Base-by-base conservation (phyloP, 805 yeast species). In the Hanseniaspora lachancei region DNA sequence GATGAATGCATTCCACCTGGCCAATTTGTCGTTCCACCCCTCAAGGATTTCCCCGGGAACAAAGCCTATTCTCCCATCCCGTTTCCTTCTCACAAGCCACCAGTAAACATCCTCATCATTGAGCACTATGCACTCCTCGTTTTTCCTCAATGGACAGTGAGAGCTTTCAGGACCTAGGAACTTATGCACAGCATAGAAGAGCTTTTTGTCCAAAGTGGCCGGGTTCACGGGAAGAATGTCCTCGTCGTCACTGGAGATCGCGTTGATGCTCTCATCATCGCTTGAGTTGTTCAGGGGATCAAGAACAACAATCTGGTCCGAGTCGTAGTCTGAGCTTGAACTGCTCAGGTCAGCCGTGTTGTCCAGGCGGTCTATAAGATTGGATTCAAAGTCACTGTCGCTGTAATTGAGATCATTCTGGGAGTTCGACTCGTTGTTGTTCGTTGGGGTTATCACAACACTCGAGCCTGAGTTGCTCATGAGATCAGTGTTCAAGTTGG, bases 41-140 rank as follows among this genome's bases (percentile, higher is more conserved):
- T 93, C 98, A 39, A 93, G 71, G 57, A 93, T 80, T 67, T 93
- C 98, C 0, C 97, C 97, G 1, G 98, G 98, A 2, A 95, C 95
- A 72, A 89, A 93, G 1, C 98, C 98, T 54, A 91, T 81, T 61
- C 81, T 77, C 2, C 82, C 82, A 65, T 81, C 85, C 47, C 66
- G 68, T 43, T 73, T 72, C 58, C 74, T 66, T 62, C 77, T 68
- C 61, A 93, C 91, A 12, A 91, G 73, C 97, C 98, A 93, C 98
- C 98, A 93, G 70, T 93, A 93, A 58, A 86, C 78, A 69, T 93
- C 96, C 49, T 85, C 82, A 64, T 93, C 98, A 64, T 88, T 89
- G 38, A 93, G 70, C 20, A 93, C 70, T 46, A 78, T 73, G 60
- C 95, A 91, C 1, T 95, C 82, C 62, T 88, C 96, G 64, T 91